Conservation (phyloP, 768 basidiomycete species). For the Sarcodon aspratus region DNA sequence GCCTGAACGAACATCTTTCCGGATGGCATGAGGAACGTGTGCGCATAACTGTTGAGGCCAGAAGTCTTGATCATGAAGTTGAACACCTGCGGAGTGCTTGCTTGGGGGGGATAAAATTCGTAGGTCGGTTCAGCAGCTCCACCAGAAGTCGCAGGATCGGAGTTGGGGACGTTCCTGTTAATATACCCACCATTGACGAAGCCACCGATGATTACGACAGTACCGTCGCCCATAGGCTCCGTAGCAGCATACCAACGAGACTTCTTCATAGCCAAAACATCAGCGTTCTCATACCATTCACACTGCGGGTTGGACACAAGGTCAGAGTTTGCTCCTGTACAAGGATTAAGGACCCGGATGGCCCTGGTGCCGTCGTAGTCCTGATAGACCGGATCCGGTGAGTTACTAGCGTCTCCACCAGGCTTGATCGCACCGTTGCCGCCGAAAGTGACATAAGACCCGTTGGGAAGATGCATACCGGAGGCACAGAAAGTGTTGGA, state of each 20-base stretch:
- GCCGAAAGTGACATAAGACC: constrained; percentile 64
- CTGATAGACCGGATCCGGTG: constrained; percentile 50
- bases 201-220: constrained; percentile 71
- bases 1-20: constrained; percentile 78
- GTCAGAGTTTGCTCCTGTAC: constrained; percentile 28
- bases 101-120: constrained; percentile 67
- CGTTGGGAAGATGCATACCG: constrained; percentile 74
- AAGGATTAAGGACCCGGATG: constrained; percentile 78
- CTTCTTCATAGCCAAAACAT: constrained; percentile 51
- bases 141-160: constrained; percentile 49
- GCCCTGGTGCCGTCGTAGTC: constrained; percentile 74
- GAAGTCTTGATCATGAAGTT: constrained; percentile 62
- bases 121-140: constrained; percentile 72
- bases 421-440: constrained; percentile 68
- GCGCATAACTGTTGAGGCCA: constrained; percentile 70
- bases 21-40: constrained; percentile 53
- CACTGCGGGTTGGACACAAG: constrained; percentile 36
- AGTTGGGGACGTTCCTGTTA: constrained; percentile 63
- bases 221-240: constrained; percentile 67
- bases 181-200: constrained; percentile 72
- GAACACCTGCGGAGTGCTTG: constrained; percentile 36
- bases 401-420: constrained; percentile 46
- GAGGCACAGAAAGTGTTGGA: constrained; percentile 78
- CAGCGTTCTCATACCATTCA: constrained; percentile 63
- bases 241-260: constrained; percentile 72